Conservation (phyloP, 106 monocot species). For the Triglochin maritima region DNA sequence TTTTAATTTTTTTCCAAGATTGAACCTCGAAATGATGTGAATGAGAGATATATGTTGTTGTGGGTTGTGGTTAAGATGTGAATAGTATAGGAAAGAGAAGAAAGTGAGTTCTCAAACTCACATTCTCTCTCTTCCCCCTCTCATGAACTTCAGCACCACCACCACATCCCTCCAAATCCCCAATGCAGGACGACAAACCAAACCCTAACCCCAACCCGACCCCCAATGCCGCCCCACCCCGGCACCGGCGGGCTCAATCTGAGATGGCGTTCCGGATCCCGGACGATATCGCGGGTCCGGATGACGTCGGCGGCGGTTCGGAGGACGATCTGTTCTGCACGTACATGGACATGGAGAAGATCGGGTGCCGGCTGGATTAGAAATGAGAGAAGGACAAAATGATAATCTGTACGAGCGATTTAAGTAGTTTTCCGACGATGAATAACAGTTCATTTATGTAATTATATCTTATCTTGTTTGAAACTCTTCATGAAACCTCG, state of each 20-base stretch:
- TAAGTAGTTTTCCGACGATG: too few relatives aligned
- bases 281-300: not conserved
- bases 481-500: too few relatives aligned
- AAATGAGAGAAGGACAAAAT: too few relatives aligned
- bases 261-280: conserved; percentile 36
- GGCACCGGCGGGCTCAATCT: conserved; percentile 38
- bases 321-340: conserved; percentile 85
- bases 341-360: conserved; percentile 84
- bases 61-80: too few relatives aligned
- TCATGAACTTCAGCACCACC: not conserved
- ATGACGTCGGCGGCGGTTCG: conserved; percentile 2
- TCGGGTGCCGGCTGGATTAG: conserved; percentile 34
- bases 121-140: conserved; percentile 1
- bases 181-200: not conserved
- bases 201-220: not conserved
- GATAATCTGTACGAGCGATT: too few relatives aligned
- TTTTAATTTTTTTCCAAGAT: too few relatives aligned
- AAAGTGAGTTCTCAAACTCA: too few relatives aligned
- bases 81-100: too few relatives aligned
- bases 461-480: too few relatives aligned
- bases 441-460: too few relatives aligned
- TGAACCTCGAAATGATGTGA: too few relatives aligned
- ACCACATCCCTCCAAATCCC: not conserved
- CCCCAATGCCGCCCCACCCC: not conserved
- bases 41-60: too few relatives aligned